Base-by-base conservation (phyloP, 2,329 filamentous ascomycete genomes). In the Epichloe glyceriae region DNA sequence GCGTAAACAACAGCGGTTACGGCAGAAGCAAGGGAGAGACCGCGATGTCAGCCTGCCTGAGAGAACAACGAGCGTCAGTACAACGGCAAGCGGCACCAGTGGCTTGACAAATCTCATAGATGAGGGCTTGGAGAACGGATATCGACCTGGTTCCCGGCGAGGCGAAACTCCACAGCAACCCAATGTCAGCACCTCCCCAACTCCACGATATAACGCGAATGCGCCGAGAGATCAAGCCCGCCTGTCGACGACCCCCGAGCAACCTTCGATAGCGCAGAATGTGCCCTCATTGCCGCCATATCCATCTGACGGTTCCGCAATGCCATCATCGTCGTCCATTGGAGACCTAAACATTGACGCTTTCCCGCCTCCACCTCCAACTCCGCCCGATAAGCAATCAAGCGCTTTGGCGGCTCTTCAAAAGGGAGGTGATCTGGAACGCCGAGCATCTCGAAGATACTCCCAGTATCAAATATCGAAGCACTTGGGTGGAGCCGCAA, bases 381-480 rank as follows among this genome's bases (percentile, higher is more conserved):
- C 88, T n/a, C 86, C 88, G 1, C 67, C 67, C 3, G 86, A 88
- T 49, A 86, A 86, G 60, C 83, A 89, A 59, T 86, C 93, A 60
- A 94, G 95, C 71, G 93, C 93, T 5, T 73, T 98, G 49, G 88
- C 88, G 46, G 89, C 90, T 47, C 69, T 98, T 57, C 93, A 97
- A 67, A 82, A 89, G 66, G 90, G 90, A 35, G 91, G 91, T 19
- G 90, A 96, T 57, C 72, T 98, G 47, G 93, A 98, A 68, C 80
- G 93, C 62, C 79, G 93, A 63, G 93, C 93, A 1, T 98, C 93
- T 14, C 79, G 91, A 58, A 78, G 93, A 61, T 98, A 97, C 64
- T 97, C 93, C 2, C 86, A 89, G 49, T 98, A 97, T 64, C 93
- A 98, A 62, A 95, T 98, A 58, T 88, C 88, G 44, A 97, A 96